Evolutionary conservation across 306 rosid genomes (phyloP).

Genomic region (Carpinus viminea): DNA sequence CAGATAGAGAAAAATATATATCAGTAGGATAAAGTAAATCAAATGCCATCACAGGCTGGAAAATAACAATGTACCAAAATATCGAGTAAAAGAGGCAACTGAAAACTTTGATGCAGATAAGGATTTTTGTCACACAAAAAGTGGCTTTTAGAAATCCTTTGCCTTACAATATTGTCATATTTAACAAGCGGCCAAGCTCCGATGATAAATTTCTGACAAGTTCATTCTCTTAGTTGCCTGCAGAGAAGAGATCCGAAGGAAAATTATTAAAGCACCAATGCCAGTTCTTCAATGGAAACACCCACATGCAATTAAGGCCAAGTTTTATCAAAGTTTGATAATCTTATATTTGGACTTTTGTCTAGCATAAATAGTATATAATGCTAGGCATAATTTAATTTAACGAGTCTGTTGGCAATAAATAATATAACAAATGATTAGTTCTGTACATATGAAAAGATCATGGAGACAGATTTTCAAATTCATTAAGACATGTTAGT

Average conservation of each 20-base stretch:
- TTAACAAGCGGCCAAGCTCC: slow-evolving; percentile 59
- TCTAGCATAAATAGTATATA: background rate
- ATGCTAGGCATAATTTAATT: slow-evolving; percentile 11
- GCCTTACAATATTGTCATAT: slow-evolving; percentile 72
- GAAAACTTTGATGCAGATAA: background rate
- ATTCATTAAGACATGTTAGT: slow-evolving; percentile 8
- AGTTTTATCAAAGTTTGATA: slow-evolving; percentile 19
- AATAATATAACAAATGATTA: background rate
- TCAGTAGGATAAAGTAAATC: slow-evolving; percentile 36
- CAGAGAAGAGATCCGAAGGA: slow-evolving; percentile 33
- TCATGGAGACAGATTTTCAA: slow-evolving; percentile 1
- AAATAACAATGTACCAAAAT: background rate
- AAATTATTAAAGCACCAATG: slow-evolving; percentile 11
- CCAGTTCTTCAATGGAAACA: slow-evolving; percentile 17
- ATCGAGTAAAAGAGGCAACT: background rate
- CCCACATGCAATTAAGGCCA: slow-evolving; percentile 1
- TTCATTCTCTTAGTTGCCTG: slow-evolving; percentile 72
- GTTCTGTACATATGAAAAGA: slow-evolving; percentile 19
- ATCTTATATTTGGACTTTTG: background rate
- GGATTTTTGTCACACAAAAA: background rate
- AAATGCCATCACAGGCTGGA: slow-evolving; percentile 17
- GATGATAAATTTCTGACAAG: slow-evolving; percentile 69
- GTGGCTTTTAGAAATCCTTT: background rate
- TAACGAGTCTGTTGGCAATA: background rate
- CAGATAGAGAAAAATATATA: slow-evolving; percentile 22